phyloP scores from a whole-genome alignment of 2,329 filamentous ascomycete species.

The Arthrobotrys entomopaga region DNA sequence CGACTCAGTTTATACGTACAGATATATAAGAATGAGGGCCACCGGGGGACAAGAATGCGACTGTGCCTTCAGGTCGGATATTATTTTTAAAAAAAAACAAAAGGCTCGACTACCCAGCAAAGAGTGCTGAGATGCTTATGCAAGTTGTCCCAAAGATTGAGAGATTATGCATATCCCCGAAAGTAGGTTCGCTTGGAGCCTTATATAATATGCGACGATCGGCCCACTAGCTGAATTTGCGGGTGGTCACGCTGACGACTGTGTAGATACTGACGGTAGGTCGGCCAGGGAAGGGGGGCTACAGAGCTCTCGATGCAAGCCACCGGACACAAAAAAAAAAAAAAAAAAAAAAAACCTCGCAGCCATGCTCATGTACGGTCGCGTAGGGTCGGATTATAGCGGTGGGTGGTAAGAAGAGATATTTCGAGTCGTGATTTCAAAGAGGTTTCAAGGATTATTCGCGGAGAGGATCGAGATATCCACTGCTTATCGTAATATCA shows the following conservation, averaged over 20 bases:
- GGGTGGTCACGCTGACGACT: conserved; percentile 42
- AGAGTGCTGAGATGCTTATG: conserved; percentile 51
- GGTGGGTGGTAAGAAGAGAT: conserved; percentile 39
- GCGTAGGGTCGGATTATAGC: conserved; percentile 40
- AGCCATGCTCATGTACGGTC: conserved; percentile 24
- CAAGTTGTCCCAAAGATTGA: conserved; percentile 45
- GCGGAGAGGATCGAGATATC: conserved; percentile 41
- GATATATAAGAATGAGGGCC: conserved; percentile 24
- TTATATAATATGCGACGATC: conserved; percentile 44
- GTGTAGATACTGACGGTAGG: conserved; percentile 8
- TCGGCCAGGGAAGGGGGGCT: conserved; percentile 22
- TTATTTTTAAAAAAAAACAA: conserved; percentile 13
- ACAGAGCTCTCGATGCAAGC: conserved; percentile 47
- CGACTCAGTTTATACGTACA: conserved; percentile 34
- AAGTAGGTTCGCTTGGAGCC: conserved; percentile 50
- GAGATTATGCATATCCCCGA: conserved; percentile 44
- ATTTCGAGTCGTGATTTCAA: conserved; percentile 26
- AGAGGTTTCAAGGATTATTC: conserved; percentile 17
- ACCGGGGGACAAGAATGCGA: conserved; percentile 51
- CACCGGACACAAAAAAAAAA: conserved; percentile 47
- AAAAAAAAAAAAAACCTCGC: conserved; percentile 19
- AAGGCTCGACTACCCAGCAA: conserved; percentile 21
- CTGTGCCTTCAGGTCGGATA: conserved; percentile 8
- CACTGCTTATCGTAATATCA: conserved; percentile 44
- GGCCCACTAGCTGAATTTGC: conserved; percentile 43